Percentiles rank a stretch among this genome's conserved stretches.
phyloP scores from a whole-genome alignment of 257 asterid species.

The Leonotis leonurus region DNA sequence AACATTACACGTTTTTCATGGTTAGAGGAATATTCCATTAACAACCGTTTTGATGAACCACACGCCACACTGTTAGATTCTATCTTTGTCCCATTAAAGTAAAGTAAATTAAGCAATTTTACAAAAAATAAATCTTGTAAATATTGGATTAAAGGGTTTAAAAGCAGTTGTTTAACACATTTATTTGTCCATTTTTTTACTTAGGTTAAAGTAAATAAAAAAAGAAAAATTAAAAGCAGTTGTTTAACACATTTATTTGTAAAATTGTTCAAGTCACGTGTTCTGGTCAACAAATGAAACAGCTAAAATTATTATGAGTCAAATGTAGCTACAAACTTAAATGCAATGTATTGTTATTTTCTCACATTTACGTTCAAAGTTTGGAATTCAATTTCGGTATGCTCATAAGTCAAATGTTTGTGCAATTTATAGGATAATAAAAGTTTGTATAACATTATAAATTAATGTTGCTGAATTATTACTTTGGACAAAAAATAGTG shows the following conservation, averaged over 20 bases:
- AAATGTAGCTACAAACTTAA: neutral
- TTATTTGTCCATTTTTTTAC: too few relatives aligned
- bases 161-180: too few relatives aligned
- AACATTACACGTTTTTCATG: neutral
- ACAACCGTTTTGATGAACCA: neutral
- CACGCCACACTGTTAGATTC: neutral
- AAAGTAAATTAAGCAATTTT: neutral
- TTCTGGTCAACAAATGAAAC: neutral
- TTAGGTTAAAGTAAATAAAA: neutral
- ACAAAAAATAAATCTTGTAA: too few relatives aligned
- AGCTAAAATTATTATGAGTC: neutral
- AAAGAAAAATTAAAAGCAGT: neutral
- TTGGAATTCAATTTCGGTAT: conserved; percentile 8
- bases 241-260: neutral
- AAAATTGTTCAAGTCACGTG: neutral
- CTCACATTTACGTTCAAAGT: neutral
- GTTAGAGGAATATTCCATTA: neutral
- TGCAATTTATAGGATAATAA: neutral
- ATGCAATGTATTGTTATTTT: neutral
- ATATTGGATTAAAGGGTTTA: too few relatives aligned
- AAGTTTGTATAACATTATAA: neutral
- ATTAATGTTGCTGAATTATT: neutral
- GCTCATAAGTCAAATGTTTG: conserved; percentile 2
- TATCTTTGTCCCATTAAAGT: neutral
- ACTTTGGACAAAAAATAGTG: neutral